Evolutionary conservation across 2,329 filamentous ascomycete genomes (phyloP), one percentile per base, ranked within the genome.

Genomic region (Botrytis fabae): DNA sequence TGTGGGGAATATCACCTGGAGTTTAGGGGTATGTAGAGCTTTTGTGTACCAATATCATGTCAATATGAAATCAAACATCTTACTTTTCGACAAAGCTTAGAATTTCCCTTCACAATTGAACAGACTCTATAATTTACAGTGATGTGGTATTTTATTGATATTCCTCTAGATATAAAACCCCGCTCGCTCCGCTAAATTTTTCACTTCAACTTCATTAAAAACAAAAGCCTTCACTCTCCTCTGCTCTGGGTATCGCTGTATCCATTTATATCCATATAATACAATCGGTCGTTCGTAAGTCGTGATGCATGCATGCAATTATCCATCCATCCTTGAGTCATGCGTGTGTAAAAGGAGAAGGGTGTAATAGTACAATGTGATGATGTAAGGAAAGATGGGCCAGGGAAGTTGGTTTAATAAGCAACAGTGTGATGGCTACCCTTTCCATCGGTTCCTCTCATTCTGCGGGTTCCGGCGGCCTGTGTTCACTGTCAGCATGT

Each of bases 401-500:
- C 12, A 12, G 46, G 22, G 9, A n/a, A 7, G 38, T 38, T 8
- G 38, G 35, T 44, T 48, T 69, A 72, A 16, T 62, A 62, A 6
- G 28, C 68, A 68, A 51, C 25, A 35, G 75, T 76, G 64, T 78
- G 77, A 73, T 76, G 86, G 72, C 83, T 85, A 73, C 89, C 88
- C 54, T 90, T 88, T 3, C 91, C 91, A 81, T 93, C 92, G 64
- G 91, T 93, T 59, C 92, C 91, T 77, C 89, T 88, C 90, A 93
- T 93, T 72, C 92, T 86, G 74, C 91, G 86, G 68, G 91, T 92
- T 42, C 92, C 92, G 77, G 92, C 91, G 81, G 91, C 92, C 90
- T 92, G 72, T 60, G 70, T n/a, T 76, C 69, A 66, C 72, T 32
- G 28, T 72, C 64, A 73, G 54, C 2, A 48, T 46, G 6, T 16